Evolutionary conservation across 306 rosid species (phyloP), one percentile per base, ranked within the genome.

Genomic region (Purshia tridentata): DNA sequence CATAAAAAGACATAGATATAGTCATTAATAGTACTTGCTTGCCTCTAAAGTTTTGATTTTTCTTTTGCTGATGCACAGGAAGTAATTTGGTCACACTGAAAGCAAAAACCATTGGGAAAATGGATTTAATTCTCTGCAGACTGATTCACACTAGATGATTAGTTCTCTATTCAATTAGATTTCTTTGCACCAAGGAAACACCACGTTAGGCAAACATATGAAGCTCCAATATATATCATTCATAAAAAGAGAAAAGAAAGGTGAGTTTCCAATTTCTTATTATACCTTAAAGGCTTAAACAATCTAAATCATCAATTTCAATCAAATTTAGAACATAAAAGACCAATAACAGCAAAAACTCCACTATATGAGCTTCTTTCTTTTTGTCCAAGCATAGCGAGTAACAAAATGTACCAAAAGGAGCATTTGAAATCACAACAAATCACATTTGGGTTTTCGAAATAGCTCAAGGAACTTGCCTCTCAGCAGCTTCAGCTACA

Each of bases 401-500:
- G 37, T 40, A 42, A 54, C 64, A 70, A 44, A 72, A 61, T 29
- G 44, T 50, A 15, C 47, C 14, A 23, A 29, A 29, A 29, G 35
- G 35, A 29, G 35, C 35, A 29, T 29, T 29, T 29, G 35, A 29
- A 29, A 55, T 41, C 41, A 42, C 4, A 50, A 67, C 9, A 20
- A 58, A 58, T n/a, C 61, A 67, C 67, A 45, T 44, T 53, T 47
- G 8, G 18, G 45, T 48, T 50, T 13, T 45, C 23, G 20, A 71
- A 78, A 80, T 54, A 61, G 68, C 37, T 82, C 86, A 93, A 65
- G 87, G 91, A 85, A 94, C 97, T 76, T 94, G 97, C 79, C 95
- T 94, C 56, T 91, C 97, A 61, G 99, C 97, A 52, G 97, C 99
- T 20, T 91, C 99, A 59, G 99, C 97, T 76, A 94, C 97, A 84